Conservation (phyloP, 1,139 yeast species). For the Pichia inconspicua region DNA sequence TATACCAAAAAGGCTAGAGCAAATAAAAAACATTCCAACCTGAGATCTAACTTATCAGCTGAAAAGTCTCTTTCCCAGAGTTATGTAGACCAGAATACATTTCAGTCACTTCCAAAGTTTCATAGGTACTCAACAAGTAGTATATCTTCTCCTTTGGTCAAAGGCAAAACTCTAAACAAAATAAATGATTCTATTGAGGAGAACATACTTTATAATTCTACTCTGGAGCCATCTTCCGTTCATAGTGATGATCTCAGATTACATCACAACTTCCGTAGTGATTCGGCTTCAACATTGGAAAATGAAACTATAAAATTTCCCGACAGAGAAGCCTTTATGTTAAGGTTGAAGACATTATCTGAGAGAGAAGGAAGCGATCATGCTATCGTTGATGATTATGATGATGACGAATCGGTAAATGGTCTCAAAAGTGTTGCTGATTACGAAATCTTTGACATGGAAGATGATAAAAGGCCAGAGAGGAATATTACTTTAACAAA, state of each 20-base stretch:
- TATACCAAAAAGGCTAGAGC: conserved; percentile 21
- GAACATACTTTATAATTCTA: not conserved
- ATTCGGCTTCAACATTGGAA: conserved; percentile 4
- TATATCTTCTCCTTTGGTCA: conserved; percentile 10
- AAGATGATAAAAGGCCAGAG: conserved; percentile 2
- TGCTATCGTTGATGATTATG: conserved; percentile 22
- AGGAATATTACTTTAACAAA: too few species aligned
- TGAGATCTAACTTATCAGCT: conserved; percentile 10
- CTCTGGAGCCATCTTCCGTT: conserved; percentile 16
- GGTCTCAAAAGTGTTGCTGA: not conserved
- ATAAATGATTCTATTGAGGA: conserved; percentile 1
- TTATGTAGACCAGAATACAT: not conserved
- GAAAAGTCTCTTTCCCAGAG: conserved; percentile 10
- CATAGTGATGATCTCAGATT: conserved; percentile 18
- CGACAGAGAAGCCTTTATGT: conserved; percentile 13
- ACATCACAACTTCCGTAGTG: conserved; percentile 12
- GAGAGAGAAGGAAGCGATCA: conserved; percentile 11
- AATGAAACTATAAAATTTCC: conserved; percentile 28
- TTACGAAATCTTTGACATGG: conserved; percentile 9
- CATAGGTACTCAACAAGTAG: conserved; percentile 26
- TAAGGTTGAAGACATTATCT: conserved; percentile 11
- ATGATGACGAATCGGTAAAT: conserved; percentile 15
- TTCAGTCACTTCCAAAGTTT: not conserved
- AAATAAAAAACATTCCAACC: conserved; percentile 9
- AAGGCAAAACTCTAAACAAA: not conserved